Percentiles rank a stretch among this genome's conserved stretches.
Conservation (phyloP, 192 early-diverging fungal genomes). For the Ambispora gerdemannii region DNA sequence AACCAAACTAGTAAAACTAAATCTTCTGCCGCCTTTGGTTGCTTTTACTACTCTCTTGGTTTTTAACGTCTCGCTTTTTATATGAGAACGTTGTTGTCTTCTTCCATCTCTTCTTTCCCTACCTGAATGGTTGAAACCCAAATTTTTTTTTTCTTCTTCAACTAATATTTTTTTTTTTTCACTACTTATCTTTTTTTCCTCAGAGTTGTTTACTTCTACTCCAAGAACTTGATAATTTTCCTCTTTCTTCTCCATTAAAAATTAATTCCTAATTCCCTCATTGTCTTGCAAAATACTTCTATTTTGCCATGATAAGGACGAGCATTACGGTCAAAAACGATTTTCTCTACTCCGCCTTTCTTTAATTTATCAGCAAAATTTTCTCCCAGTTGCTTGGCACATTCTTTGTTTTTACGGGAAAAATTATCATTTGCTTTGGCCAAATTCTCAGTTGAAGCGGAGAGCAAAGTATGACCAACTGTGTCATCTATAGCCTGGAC, state of each 20-base stretch:
- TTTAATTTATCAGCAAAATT: slow-evolving; percentile 15
- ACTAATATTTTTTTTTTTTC: too few species aligned
- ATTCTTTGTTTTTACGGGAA: slow-evolving; percentile 4
- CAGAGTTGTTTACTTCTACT: not conserved
- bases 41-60: slow-evolving; percentile 8
- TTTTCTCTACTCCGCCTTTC: not conserved
- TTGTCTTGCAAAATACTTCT: not conserved
- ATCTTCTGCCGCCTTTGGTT: slow-evolving; percentile 5
- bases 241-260: slow-evolving; percentile 18
- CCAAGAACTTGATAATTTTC: not conserved
- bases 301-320: slow-evolving; percentile 20
- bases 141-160: too few species aligned
- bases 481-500: slow-evolving; percentile 20
- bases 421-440: not conserved
- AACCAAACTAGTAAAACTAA: slow-evolving; percentile 22
- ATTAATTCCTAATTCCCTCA: slow-evolving; percentile 21
- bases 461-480: slow-evolving; percentile 2
- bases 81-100: too few species aligned
- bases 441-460: not conserved
- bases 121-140: too few species aligned
- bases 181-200: not conserved
- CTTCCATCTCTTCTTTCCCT: too few species aligned
- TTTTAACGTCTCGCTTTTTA: not conserved
- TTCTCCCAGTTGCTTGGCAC: not conserved
- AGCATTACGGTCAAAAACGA: slow-evolving; percentile 24